Evolutionary conservation across 1,284 basidiomycete species (phyloP).

Genomic region (Mycena sp.): DNA sequence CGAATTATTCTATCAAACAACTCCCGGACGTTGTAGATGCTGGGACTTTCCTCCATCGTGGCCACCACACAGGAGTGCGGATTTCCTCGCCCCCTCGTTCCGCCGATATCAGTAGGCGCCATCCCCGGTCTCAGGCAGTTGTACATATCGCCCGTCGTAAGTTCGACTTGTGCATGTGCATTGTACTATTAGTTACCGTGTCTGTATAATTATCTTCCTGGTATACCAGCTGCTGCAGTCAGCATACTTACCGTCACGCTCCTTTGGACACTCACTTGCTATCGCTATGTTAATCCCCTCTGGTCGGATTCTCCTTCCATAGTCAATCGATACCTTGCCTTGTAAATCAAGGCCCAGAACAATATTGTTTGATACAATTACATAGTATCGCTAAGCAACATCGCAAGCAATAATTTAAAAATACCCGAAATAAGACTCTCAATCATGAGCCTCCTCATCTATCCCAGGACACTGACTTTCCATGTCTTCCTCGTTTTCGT

Average conservation of each 20-base stretch:
- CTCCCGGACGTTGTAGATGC: constrained; percentile 42
- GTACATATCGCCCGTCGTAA: constrained; percentile 34
- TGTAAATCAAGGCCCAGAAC: constrained; percentile 4
- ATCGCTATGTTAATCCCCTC: constrained; percentile 25
- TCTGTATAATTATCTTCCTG: constrained; percentile 12
- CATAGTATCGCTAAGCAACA: constrained; percentile 17
- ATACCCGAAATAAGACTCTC: constrained; percentile 19
- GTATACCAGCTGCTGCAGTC: constrained; percentile 3
- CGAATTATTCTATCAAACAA: constrained; percentile 30
- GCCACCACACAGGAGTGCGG: constrained; percentile 50
- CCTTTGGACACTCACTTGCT: constrained; percentile 27
- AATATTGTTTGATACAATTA: constrained; percentile 12
- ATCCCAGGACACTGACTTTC: constrained; percentile 75
- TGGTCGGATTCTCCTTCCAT: constrained; percentile 23
- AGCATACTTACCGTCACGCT: constrained; percentile 24
- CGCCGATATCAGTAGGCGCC: constrained; percentile 36
- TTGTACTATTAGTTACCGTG: constrained; percentile 19
- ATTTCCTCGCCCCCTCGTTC: constrained; percentile 53
- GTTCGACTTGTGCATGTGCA: constrained; percentile 26
- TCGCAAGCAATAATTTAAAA: constrained; percentile 3
- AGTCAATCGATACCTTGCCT: constrained; percentile 15
- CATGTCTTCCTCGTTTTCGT: constrained; percentile 70
- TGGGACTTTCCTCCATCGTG: constrained; percentile 41
- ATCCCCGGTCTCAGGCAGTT: constrained; percentile 40
- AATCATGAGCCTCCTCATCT: constrained; percentile 84